A percentile compares a stretch with the other conserved stretches of the same genome.
Evolutionary conservation across 129 eudicot genomes (phyloP).

Genomic region (Flaveria trinervia): DNA sequence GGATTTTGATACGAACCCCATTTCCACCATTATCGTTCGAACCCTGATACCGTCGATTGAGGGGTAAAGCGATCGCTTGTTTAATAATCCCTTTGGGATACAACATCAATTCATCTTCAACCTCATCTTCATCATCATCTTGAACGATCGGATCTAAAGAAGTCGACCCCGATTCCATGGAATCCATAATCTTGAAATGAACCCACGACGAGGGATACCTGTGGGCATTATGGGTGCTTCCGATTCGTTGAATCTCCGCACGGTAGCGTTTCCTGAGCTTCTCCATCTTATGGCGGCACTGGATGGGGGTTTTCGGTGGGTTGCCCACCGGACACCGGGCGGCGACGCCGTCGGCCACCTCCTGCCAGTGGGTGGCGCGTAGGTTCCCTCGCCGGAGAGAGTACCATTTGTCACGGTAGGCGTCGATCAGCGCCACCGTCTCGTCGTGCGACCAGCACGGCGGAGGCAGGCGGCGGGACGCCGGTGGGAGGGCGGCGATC

Average conservation of each 20-base stretch:
- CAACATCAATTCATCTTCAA: conserved; percentile 24
- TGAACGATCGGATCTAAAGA: conserved; percentile 22
- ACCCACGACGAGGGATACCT: conserved; percentile 65
- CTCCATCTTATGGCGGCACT: conserved; percentile 98
- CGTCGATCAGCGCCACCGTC: conserved; percentile 68
- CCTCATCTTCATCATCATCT: conserved; percentile 25
- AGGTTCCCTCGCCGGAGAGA: conserved; percentile 85
- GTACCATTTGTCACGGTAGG: conserved; percentile 90
- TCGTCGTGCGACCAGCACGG: conserved; percentile 96
- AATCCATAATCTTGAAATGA: conserved; percentile 71
- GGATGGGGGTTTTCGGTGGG: conserved; percentile 77
- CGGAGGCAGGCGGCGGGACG: conserved; percentile 71
- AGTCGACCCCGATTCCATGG: conserved; percentile 67
- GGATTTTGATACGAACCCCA: conserved; percentile 51
- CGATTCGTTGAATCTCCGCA: conserved; percentile 66
- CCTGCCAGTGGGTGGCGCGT: conserved; percentile 87
- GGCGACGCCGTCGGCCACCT: conserved; percentile 70
- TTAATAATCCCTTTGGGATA: conserved; percentile 23
- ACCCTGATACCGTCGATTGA: conserved; percentile 20
- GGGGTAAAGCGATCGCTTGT: conserved; percentile 27
- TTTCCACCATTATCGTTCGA: neutral
- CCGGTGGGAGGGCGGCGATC: conserved; percentile 22
- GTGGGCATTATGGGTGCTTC: neutral
- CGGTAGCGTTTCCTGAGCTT: conserved; percentile 90
- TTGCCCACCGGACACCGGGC: conserved; percentile 38